A percentile compares a stretch with the other conserved stretches of the same genome.
phyloP scores from a whole-genome alignment of 1,139 yeast species.

The Yamadazyma trypodendri region DNA sequence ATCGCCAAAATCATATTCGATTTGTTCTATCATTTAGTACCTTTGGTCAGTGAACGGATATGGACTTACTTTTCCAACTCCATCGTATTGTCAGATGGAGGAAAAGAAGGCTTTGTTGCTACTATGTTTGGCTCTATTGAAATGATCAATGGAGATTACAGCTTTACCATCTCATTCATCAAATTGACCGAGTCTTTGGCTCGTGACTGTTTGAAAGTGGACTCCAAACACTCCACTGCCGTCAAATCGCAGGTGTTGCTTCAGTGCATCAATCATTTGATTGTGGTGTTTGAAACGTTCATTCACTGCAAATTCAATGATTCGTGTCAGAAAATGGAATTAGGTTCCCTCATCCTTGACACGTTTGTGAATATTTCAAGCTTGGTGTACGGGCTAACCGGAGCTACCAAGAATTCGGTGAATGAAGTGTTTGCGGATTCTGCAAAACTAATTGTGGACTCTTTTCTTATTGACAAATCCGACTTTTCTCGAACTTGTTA shows the following conservation, averaged over 20 bases:
- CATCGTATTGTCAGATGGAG: constrained; percentile 60
- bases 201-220: constrained; percentile 47
- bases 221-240: constrained; percentile 22
- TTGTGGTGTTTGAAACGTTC: constrained; percentile 73
- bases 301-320: constrained; percentile 64
- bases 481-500: constrained; percentile 54
- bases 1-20: constrained; percentile 49
- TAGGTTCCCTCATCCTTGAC: constrained; percentile 58
- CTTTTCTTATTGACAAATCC: constrained; percentile 55
- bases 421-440: constrained; percentile 52
- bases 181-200: constrained; percentile 55
- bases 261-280: constrained; percentile 55
- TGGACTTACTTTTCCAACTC: constrained; percentile 80
- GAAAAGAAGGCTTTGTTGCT: constrained; percentile 67
- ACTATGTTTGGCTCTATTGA: constrained; percentile 72
- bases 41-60: constrained; percentile 59
- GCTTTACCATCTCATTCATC: constrained; percentile 60
- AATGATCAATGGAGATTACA: constrained; percentile 64
- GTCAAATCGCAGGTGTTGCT: constrained; percentile 49
- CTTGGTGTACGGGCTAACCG: constrained; percentile 56
- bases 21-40: constrained; percentile 50
- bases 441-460: constrained; percentile 48
- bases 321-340: constrained; percentile 56
- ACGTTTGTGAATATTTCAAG: constrained; percentile 57
- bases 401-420: constrained; percentile 38